Conservation (phyloP, 1,284 basidiomycete genomes). For the Tremellales sp. region DNA sequence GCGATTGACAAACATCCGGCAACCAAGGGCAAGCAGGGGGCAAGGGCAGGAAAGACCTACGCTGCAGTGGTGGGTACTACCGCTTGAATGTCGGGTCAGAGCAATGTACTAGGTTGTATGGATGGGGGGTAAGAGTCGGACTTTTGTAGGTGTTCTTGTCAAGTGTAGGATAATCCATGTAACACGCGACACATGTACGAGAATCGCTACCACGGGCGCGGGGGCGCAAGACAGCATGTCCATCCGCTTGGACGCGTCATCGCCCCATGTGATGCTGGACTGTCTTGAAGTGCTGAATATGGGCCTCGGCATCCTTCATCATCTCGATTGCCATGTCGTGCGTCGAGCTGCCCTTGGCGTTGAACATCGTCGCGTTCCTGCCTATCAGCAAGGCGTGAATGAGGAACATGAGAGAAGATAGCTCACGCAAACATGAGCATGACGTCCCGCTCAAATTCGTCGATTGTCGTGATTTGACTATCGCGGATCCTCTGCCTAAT, state of each 20-base stretch:
- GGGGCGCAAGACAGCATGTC: too few species aligned
- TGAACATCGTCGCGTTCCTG: slow-evolving; percentile 89
- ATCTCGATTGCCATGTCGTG: slow-evolving; percentile 89
- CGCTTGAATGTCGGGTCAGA: too few species aligned
- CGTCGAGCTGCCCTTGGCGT: slow-evolving; percentile 74
- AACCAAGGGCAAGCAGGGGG: neutral
- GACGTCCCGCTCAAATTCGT: slow-evolving; percentile 84
- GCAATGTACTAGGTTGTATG: too few species aligned
- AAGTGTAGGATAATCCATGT: too few species aligned
- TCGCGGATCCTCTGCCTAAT: slow-evolving; percentile 78
- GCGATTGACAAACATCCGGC: slow-evolving; percentile 8
- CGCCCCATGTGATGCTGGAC: slow-evolving; percentile 37
- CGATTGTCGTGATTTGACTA: slow-evolving; percentile 69
- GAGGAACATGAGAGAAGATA: neutral
- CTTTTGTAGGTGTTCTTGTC: too few species aligned
- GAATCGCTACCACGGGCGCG: too few species aligned
- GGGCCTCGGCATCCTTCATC: slow-evolving; percentile 74
- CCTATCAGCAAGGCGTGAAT: neutral
- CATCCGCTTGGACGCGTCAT: too few species aligned
- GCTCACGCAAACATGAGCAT: slow-evolving; percentile 77
- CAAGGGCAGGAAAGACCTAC: slow-evolving; percentile 1
- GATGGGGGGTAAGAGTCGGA: too few species aligned
- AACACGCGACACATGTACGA: neutral
- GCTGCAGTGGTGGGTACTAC: neutral
- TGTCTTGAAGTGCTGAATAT: slow-evolving; percentile 65